Base-by-base conservation (phyloP, 2,329 filamentous ascomycete species). In the Trichophyton schoenleinii region DNA sequence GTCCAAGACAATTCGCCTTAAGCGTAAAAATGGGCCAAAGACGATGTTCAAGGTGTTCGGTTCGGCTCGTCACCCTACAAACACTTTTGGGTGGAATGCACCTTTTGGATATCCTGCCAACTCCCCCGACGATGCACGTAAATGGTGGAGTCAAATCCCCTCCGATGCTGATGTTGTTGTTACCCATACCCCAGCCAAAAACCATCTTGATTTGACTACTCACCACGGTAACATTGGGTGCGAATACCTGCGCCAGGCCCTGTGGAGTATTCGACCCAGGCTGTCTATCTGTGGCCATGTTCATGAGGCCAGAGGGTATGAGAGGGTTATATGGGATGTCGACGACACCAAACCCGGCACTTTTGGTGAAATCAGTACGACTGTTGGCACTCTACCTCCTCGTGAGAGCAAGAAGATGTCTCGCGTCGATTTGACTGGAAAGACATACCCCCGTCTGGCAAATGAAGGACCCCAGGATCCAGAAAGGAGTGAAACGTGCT, bases 401-500 rank as follows among this genome's bases (percentile, higher is more conserved):
- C 61, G 64, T 13, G 75, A 73, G 22, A 82, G 74, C 67, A 82
- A 80, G 66, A 84, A 81, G 69, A 76, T 81, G 65, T 80, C 75
- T 66, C 68, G 80, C 34, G 71, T 84, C 42, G 78, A 84, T 70
- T 67, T 83, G 63, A 82, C 77, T 41, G 71, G 72, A 11, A 68
- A 70, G 66, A 74, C 64, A 65, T 69, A 63, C 57, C 67, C 62
- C 63, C 74, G 65, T 63, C 70, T 74, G 36, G 68, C 70, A 20
- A 74, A 71, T 58, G 71, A 74, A 65, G 62, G 64, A 5, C 36
- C 52, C 6, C 22, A n/a, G 49, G 59, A 55, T 36, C n/a, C 58
- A 34, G 74, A 78, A 53, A 78, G 83, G 66, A 76, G 70, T 63
- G 87, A 92, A 75, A 94, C 88, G 0, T 91, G 85, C 69, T 76